These are phyloP conservation scores for Kazachstania martiniae DNA, from an alignment of 805 yeast genomes.

Conservation along the genomic window DNA sequence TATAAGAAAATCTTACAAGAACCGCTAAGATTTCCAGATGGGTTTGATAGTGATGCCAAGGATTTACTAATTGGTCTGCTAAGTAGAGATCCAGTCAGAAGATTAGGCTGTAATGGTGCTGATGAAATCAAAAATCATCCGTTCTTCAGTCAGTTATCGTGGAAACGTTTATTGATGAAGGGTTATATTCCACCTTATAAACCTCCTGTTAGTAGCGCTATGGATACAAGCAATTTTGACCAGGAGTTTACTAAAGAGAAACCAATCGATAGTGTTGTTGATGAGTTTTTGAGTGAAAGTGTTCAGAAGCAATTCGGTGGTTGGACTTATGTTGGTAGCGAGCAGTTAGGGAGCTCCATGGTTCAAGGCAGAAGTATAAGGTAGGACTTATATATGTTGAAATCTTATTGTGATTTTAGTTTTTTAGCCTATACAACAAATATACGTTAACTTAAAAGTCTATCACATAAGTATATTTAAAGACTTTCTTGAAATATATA, in stretches of 20 bases:
- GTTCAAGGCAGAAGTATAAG: conserved; percentile 25
- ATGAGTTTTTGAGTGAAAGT: conserved; percentile 80
- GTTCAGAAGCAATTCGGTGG: conserved; percentile 99
- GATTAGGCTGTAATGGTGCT: conserved; percentile 75
- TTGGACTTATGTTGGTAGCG: conserved; percentile 87
- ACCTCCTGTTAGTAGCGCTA: conserved; percentile 76
- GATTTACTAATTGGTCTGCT: conserved; percentile 65
- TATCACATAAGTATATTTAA: no score
- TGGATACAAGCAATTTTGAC: conserved; percentile 91
- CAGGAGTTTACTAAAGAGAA: conserved; percentile 83
- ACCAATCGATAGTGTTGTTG: conserved; percentile 92
- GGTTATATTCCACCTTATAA: conserved; percentile 92
- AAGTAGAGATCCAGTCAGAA: conserved; percentile 72
- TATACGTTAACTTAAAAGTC: no score
- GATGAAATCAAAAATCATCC: conserved; percentile 73
- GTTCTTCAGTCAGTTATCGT: conserved; percentile 82
- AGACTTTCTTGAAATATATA: no score
- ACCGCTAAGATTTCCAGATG: conserved; percentile 79
- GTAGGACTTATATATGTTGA: conserved; percentile 1
- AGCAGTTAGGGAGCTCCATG: conserved; percentile 31
- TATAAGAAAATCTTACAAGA: conserved; percentile 86
- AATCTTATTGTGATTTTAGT: no score
- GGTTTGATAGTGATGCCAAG: conserved; percentile 77
- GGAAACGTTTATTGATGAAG: conserved; percentile 73
- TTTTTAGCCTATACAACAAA: no score